phyloP scores from a whole-genome alignment of 73 alveolate genomes.

The Stentor roeselii region DNA sequence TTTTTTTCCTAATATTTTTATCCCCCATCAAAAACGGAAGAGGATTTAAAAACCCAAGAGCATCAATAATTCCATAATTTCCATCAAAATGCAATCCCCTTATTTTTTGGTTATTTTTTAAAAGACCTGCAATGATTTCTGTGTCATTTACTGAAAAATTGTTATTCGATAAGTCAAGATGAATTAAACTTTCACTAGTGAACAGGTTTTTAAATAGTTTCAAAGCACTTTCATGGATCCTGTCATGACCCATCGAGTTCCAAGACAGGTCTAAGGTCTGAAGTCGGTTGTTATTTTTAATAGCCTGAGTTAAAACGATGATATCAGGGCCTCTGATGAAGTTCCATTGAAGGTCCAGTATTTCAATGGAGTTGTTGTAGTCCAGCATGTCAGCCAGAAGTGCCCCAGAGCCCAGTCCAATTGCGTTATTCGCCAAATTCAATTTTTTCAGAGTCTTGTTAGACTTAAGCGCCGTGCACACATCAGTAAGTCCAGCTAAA shows the following conservation, averaged over 20 bases:
- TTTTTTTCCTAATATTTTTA: not conserved
- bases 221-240: not conserved
- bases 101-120: conserved; percentile 13
- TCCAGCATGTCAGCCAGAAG: not conserved
- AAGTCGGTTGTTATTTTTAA: not conserved
- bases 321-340: conserved; percentile 16
- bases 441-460: not conserved
- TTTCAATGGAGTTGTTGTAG: not conserved
- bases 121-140: not conserved
- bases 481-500: not conserved
- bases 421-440: conserved; percentile 13
- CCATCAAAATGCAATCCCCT: conserved; percentile 31
- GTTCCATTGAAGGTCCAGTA: conserved; percentile 16
- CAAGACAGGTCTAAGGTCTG: conserved; percentile 10
- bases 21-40: too few relatives aligned
- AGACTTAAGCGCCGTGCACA: not conserved
- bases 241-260: conserved; percentile 13
- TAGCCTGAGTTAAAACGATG: not conserved
- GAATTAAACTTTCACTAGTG: not conserved
- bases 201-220: not conserved
- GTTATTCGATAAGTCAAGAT: conserved; percentile 15
- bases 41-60: conserved; percentile 24
- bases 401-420: not conserved
- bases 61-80: conserved; percentile 6
- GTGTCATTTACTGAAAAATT: not conserved